phyloP scores from a whole-genome alignment of 2,329 filamentous ascomycete species.

The Pseudovirgaria hyperparasitica region DNA sequence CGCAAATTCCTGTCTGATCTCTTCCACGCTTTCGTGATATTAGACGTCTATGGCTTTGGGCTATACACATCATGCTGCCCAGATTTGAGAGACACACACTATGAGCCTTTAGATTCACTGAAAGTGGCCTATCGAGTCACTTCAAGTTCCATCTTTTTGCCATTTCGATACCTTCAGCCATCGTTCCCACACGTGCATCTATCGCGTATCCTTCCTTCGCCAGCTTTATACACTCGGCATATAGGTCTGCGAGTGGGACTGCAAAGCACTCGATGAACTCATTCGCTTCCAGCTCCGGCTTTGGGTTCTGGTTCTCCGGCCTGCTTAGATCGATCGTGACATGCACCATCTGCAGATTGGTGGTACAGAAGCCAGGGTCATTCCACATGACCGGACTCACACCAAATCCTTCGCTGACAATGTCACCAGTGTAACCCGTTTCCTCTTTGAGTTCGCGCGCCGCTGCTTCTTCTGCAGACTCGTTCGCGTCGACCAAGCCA shows the following conservation, averaged over 20 bases:
- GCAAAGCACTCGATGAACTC: slow-evolving; percentile 75
- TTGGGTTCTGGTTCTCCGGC: slow-evolving; percentile 54
- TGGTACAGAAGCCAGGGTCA: slow-evolving; percentile 30
- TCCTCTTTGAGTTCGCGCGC: slow-evolving; percentile 51
- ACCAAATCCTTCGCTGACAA: slow-evolving; percentile 20
- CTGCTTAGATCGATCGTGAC: slow-evolving; percentile 57
- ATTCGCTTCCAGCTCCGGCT: slow-evolving; percentile 61
- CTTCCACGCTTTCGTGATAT: too few relatives aligned
- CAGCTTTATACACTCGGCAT: slow-evolving; percentile 51
- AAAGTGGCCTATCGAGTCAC: too few relatives aligned
- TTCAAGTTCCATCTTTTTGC: slow-evolving; percentile 41
- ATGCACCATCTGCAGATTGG: slow-evolving; percentile 50
- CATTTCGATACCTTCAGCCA: slow-evolving; percentile 67
- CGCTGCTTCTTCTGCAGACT: slow-evolving; percentile 44
- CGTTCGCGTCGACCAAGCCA: slow-evolving; percentile 47
- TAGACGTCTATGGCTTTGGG: too few relatives aligned
- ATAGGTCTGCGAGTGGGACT: slow-evolving; percentile 50
- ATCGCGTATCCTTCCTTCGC: slow-evolving; percentile 64
- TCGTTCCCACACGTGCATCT: slow-evolving; percentile 63
- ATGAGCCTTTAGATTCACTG: too few relatives aligned
- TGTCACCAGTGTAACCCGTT: slow-evolving; percentile 47
- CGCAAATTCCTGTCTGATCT: too few relatives aligned
- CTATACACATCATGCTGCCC: too few relatives aligned
- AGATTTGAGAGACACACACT: too few relatives aligned
- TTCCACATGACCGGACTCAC: slow-evolving; percentile 31